phyloP scores from a whole-genome alignment of 2,329 filamentous ascomycete species.

The Purpureocillium lavendulum region DNA sequence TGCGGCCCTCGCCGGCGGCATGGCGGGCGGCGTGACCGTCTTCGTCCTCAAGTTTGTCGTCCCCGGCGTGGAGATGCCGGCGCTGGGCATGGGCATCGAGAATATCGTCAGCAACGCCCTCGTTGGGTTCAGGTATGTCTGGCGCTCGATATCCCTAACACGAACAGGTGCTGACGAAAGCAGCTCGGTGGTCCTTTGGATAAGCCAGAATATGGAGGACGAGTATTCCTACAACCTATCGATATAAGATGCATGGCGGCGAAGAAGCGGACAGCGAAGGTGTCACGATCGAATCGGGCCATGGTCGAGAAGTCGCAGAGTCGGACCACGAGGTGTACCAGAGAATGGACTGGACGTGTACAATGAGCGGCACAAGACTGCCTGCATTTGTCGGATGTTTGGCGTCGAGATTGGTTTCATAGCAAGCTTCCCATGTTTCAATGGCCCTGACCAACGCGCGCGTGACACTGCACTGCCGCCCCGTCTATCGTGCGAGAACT shows the following conservation, averaged over 20 bases:
- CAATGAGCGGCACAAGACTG: no score
- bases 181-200: slow-evolving; percentile 57
- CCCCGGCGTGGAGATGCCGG: slow-evolving; percentile 47
- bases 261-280: neutral
- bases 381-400: no score
- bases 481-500: no score
- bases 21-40: slow-evolving; percentile 61
- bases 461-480: no score
- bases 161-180: slow-evolving; percentile 7
- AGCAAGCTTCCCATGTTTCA: no score
- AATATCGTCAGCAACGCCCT: slow-evolving; percentile 58
- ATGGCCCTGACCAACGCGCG: no score
- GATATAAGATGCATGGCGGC: slow-evolving; percentile 19
- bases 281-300: no score
- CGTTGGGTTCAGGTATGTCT: slow-evolving; percentile 50
- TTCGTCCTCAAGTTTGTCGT: slow-evolving; percentile 59
- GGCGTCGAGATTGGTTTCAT: no score
- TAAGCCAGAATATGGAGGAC: slow-evolving; percentile 66
- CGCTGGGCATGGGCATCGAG: slow-evolving; percentile 56
- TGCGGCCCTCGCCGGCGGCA: slow-evolving; percentile 55
- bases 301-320: no score
- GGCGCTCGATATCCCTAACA: neutral
- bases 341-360: no score
- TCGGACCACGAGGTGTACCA: no score
- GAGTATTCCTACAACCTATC: slow-evolving; percentile 62